These are phyloP conservation scores for Hymenoscyphus linearis DNA, from an alignment of 2,329 filamentous ascomycete genomes.

Conservation along the genomic window DNA sequence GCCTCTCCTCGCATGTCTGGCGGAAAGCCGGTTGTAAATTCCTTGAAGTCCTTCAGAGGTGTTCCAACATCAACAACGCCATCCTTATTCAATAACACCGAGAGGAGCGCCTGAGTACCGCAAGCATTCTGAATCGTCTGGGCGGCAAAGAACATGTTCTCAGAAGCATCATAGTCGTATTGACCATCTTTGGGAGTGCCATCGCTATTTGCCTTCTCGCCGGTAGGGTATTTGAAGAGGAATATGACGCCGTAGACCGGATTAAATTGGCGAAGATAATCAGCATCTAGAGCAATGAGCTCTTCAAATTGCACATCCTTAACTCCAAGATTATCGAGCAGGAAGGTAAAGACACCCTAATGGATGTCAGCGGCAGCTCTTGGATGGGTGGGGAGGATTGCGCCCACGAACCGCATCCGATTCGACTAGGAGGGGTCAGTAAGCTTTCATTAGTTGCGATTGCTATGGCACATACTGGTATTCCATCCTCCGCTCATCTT, in stretches of 20 bases:
- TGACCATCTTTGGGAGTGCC: conserved; percentile 68
- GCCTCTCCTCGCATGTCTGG: conserved; percentile 63
- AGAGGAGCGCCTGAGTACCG: conserved; percentile 90
- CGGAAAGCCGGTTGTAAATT: conserved; percentile 65
- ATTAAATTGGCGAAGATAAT: conserved; percentile 63
- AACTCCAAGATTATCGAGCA: conserved; percentile 88
- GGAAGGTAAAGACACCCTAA: conserved; percentile 90
- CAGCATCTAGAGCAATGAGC: conserved; percentile 79
- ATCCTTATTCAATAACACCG: conserved; percentile 82
- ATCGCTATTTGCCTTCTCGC: conserved; percentile 53
- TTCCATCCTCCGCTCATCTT: conserved; percentile 85
- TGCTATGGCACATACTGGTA: conserved; percentile 56
- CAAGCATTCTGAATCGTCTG: conserved; percentile 99
- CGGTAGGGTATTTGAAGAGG: conserved; percentile 92
- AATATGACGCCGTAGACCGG: conserved; percentile 95
- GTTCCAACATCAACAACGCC: conserved; percentile 55
- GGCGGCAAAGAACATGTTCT: conserved; percentile 84
- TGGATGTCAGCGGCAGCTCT: conserved; percentile 19
- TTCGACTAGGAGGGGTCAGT: conserved; percentile 54
- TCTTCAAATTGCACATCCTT: conserved; percentile 96
- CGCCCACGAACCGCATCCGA: conserved; percentile 74
- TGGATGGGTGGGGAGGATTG: background rate
- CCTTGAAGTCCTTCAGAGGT: conserved; percentile 61
- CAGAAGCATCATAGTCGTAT: conserved; percentile 71
- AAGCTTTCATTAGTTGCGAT: conserved; percentile 4